Conservation (phyloP, 202 grass and related monocot species). For the Tripidium arundinaceum region DNA sequence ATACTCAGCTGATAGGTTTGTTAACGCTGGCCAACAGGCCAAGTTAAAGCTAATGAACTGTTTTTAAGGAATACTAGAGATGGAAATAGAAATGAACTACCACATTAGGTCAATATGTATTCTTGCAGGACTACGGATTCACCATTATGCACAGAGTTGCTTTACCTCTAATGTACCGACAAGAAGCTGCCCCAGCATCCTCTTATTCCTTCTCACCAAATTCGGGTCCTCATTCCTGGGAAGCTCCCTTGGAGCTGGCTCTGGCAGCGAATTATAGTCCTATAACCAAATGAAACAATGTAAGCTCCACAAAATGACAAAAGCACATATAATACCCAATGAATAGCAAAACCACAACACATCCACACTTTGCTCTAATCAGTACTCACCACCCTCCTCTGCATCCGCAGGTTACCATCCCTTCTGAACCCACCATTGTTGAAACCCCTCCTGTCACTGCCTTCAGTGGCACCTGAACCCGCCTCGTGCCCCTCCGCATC, state of each 20-base stretch:
- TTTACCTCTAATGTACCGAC: conserved; percentile 85
- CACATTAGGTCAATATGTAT: background rate
- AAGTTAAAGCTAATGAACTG: background rate
- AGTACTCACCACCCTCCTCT: conserved; percentile 46
- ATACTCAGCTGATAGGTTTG: background rate
- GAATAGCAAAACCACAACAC: background rate
- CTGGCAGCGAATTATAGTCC: conserved; percentile 73
- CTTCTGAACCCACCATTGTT: conserved; percentile 46
- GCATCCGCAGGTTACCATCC: conserved; percentile 34
- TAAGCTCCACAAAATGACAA: background rate
- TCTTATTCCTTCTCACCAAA: conserved; percentile 81
- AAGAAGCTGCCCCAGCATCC: conserved; percentile 94
- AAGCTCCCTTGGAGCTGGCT: conserved; percentile 77
- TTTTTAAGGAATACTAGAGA: background rate
- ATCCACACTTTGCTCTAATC: background rate
- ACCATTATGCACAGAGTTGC: background rate
- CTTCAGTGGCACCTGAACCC: conserved; percentile 3
- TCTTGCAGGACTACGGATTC: background rate
- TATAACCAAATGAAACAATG: conserved; percentile 33
- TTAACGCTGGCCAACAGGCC: background rate
- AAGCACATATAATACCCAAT: conserved; percentile 1
- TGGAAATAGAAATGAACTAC: background rate
- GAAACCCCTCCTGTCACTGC: conserved; percentile 34
- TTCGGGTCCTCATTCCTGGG: conserved; percentile 67
- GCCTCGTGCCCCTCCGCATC: background rate